phyloP scores from a whole-genome alignment of 441 rosid species.

The Eutrema salsugineum region DNA sequence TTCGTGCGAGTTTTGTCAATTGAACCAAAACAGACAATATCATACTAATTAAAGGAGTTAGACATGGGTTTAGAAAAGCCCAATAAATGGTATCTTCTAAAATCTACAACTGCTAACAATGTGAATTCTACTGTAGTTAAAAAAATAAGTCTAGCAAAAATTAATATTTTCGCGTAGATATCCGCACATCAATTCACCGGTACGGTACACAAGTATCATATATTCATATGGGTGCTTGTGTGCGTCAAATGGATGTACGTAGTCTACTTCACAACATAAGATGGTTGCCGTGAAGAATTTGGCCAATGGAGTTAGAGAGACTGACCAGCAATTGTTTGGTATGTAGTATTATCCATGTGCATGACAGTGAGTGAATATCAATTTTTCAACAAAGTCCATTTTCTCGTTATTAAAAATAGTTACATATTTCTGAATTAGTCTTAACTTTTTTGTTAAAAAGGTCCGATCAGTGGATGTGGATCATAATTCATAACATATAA shows the following conservation, averaged over 20 bases:
- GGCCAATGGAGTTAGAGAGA: conserved; percentile 7
- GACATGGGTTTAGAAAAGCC: too few species aligned
- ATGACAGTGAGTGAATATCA: neutral
- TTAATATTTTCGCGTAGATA: neutral
- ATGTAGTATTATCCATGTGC: neutral
- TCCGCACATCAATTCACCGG: neutral
- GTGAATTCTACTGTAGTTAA: neutral
- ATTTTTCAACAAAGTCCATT: too few species aligned
- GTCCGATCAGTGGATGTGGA: too few species aligned
- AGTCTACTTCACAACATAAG: neutral
- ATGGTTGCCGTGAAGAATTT: conserved; percentile 19
- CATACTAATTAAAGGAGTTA: too few species aligned
- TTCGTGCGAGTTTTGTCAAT: too few species aligned
- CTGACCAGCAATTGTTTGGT: neutral
- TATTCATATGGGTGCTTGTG: neutral
- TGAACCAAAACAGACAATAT: too few species aligned
- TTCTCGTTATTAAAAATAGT: neutral
- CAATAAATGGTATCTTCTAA: neutral
- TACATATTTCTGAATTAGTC: neutral
- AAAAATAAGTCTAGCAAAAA: neutral
- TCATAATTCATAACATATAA: too few species aligned
- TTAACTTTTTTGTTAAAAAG: neutral
- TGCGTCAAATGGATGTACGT: neutral
- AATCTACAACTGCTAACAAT: neutral
- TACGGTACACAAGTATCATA: neutral